Conservation (phyloP, 768 basidiomycete genomes). For the Mycena indigotica region DNA sequence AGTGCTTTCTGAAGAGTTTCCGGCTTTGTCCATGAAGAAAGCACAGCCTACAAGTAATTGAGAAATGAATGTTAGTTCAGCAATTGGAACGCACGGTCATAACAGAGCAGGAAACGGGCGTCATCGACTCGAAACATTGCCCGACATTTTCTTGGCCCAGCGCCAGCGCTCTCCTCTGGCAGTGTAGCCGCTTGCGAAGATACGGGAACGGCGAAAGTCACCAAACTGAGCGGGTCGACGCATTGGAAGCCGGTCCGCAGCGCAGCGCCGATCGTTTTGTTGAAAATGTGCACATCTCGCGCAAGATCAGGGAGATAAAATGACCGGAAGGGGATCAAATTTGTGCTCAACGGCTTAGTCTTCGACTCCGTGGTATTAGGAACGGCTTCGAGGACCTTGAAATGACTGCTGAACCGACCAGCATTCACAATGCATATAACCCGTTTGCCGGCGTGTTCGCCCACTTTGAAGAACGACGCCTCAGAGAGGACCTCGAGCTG, state of each 20-base stretch:
- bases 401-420: conserved; percentile 19
- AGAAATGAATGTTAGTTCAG: background rate
- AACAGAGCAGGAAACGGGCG: conserved; percentile 17
- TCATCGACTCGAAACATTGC: conserved; percentile 21
- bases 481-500: conserved; percentile 10
- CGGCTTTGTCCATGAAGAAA: conserved; percentile 22
- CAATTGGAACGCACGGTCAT: conserved; percentile 14
- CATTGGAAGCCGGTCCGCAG: conserved; percentile 19
- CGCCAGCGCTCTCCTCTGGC: background rate
- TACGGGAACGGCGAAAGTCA: conserved; percentile 20
- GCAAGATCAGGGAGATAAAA: conserved; percentile 23
- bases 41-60: conserved; percentile 12
- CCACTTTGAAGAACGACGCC: conserved; percentile 18
- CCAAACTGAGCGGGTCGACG: conserved; percentile 17
- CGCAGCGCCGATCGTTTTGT: conserved; percentile 17
- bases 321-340: conserved; percentile 10
- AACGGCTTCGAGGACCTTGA: conserved; percentile 14
- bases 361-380: background rate
- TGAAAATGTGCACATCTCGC: conserved; percentile 20
- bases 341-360: background rate
- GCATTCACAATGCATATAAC: conserved; percentile 17
- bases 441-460: conserved; percentile 10
- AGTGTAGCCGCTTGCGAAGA: background rate
- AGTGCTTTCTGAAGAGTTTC: conserved; percentile 11
- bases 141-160: conserved; percentile 8